phyloP scores from a whole-genome alignment of 2,329 filamentous ascomycete genomes.

The Colletotrichum ledebouriae region DNA sequence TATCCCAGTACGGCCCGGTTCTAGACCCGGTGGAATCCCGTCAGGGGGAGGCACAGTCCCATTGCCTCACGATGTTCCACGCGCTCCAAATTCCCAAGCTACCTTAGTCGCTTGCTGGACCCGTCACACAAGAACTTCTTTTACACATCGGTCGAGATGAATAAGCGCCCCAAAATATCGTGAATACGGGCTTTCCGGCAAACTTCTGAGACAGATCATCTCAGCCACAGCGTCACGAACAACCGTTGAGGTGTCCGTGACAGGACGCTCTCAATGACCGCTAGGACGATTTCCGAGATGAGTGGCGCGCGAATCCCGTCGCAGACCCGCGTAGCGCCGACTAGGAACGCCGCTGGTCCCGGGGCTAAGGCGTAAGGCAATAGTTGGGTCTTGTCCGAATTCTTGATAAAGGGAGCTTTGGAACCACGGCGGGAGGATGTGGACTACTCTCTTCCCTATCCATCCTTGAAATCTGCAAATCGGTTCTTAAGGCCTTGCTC shows the following conservation, averaged over 20 bases:
- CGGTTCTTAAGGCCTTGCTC: background rate
- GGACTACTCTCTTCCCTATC: background rate
- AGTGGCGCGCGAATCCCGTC: constrained; percentile 38
- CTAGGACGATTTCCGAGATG: constrained; percentile 39
- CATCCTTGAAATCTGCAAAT: background rate
- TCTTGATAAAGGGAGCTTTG: background rate
- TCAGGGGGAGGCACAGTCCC: constrained; percentile 14
- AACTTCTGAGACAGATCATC: constrained; percentile 26
- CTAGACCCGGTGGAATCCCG: constrained; percentile 31
- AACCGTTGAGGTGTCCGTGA: constrained; percentile 19
- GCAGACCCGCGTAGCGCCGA: constrained; percentile 22
- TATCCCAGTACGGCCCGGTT: constrained; percentile 18
- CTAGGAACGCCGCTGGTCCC: constrained; percentile 9
- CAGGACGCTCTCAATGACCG: constrained; percentile 25
- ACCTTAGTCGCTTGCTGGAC: background rate
- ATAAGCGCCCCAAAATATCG: constrained; percentile 13
- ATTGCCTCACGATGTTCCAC: background rate
- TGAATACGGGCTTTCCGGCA: constrained; percentile 20
- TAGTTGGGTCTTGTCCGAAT: background rate
- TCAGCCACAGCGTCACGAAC: constrained; percentile 34
- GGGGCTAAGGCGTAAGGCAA: background rate
- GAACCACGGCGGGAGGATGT: background rate
- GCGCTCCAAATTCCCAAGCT: background rate
- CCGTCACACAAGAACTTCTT: constrained; percentile 6
- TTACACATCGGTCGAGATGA: background rate